These are phyloP conservation scores for Hippophae rhamnoides DNA, from an alignment of 306 rosid species.

Conservation along the genomic window DNA sequence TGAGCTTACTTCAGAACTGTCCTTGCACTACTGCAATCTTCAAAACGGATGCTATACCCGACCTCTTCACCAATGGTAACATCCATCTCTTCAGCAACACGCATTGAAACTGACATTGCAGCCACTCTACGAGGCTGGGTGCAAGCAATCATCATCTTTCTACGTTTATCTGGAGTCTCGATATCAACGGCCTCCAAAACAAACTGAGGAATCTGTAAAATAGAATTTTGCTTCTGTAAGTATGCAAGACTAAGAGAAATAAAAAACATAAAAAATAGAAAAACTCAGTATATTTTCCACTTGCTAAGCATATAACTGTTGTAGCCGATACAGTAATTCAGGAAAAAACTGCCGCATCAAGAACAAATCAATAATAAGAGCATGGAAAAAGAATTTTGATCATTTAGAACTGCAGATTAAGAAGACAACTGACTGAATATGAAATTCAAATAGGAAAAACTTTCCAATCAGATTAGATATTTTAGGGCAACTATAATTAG, in stretches of 20 bases:
- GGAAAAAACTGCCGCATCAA: no score
- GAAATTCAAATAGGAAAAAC: no score
- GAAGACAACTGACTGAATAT: background rate
- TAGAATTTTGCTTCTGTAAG: no score
- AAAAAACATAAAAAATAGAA: no score
- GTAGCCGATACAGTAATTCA: no score
- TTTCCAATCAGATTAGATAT: no score
- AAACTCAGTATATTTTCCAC: no score
- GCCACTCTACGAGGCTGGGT: constrained; percentile 80
- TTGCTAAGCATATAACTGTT: no score
- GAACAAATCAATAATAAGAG: constrained; percentile 19
- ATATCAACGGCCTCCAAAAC: constrained; percentile 56
- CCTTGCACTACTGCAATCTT: constrained; percentile 59
- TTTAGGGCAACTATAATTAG: no score
- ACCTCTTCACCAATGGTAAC: constrained; percentile 73
- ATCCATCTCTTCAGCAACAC: constrained; percentile 81
- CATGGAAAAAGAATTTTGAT: no score
- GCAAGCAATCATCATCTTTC: constrained; percentile 62
- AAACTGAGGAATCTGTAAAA: constrained; percentile 57
- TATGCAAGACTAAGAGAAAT: no score
- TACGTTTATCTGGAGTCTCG: constrained; percentile 42
- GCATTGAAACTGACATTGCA: constrained; percentile 69
- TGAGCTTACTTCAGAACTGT: constrained; percentile 47
- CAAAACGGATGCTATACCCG: constrained; percentile 71
- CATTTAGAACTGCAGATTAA: constrained; percentile 36